A percentile compares a stretch with the other conserved stretches of the same genome.
Conservation (phyloP, 1,284 basidiomycete genomes). For the Waitea zeae region DNA sequence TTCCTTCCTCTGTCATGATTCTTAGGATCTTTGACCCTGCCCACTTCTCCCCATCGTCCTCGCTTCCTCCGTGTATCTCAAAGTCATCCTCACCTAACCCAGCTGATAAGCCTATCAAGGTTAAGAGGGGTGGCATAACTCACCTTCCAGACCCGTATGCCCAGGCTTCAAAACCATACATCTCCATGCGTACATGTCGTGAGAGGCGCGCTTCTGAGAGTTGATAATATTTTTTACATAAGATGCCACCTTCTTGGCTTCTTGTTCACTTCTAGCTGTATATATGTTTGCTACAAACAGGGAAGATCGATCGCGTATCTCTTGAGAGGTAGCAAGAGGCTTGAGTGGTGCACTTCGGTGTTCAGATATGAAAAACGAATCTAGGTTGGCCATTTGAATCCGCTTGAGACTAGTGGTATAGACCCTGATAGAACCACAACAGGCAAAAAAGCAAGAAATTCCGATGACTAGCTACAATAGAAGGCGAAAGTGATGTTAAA, state of each 20-base stretch:
- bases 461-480: too few relatives aligned
- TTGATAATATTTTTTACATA: conserved; percentile 38
- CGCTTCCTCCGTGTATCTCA: conserved; percentile 35
- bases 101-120: too few relatives aligned
- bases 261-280: conserved; percentile 27
- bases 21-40: conserved; percentile 45
- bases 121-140: too few relatives aligned
- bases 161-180: conserved; percentile 56
- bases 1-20: conserved; percentile 51
- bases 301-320: conserved; percentile 54
- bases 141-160: conserved; percentile 45
- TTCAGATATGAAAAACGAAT: too few relatives aligned
- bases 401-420: too few relatives aligned
- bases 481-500: too few relatives aligned
- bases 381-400: too few relatives aligned
- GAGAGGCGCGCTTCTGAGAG: conserved; percentile 33
- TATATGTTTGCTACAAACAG: conserved; percentile 47
- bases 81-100: conserved; percentile 58
- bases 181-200: conserved; percentile 61
- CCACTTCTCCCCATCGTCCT: conserved; percentile 60
- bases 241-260: conserved; percentile 22
- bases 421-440: too few relatives aligned
- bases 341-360: too few relatives aligned
- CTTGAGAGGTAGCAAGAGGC: conserved; percentile 34
- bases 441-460: too few relatives aligned